phyloP scores from a whole-genome alignment of 352 stramenopile genomes.

The Blastocystis sp. region DNA sequence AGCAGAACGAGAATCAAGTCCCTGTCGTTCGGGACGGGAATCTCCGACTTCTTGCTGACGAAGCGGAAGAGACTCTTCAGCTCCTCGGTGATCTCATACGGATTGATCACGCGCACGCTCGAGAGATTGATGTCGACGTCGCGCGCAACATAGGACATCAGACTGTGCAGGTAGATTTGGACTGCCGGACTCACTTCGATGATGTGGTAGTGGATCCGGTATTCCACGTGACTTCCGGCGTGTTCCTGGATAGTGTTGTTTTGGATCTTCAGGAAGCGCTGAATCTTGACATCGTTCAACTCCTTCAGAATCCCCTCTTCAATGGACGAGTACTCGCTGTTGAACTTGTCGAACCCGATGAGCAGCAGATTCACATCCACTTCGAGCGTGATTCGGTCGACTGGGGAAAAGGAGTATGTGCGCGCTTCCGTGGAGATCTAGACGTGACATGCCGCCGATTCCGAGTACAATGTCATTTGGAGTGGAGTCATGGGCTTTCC shows the following conservation, averaged over 20 bases:
- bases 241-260: constrained; percentile 32
- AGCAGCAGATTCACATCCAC: constrained; percentile 64
- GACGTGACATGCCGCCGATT: not conserved
- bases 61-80: constrained; percentile 41
- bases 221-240: constrained; percentile 36
- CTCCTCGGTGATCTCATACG: constrained; percentile 37
- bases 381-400: constrained; percentile 12
- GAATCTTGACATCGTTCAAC: constrained; percentile 38
- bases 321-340: not conserved
- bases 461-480: too few relatives aligned
- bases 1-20: constrained; percentile 49
- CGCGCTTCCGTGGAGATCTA: not conserved
- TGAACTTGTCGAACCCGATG: constrained; percentile 43
- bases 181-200: constrained; percentile 46
- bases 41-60: constrained; percentile 2
- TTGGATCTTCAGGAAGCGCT: constrained; percentile 45
- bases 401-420: not conserved
- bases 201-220: constrained; percentile 50
- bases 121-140: constrained; percentile 60
- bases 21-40: constrained; percentile 8
- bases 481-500: not conserved
- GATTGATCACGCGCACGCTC: constrained; percentile 60
- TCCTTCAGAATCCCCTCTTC: constrained; percentile 50
- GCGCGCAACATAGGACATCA: constrained; percentile 20
- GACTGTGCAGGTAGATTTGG: constrained; percentile 28